Conservation (phyloP, 768 basidiomycete genomes). For the Cantharellus cinnabarinus region DNA sequence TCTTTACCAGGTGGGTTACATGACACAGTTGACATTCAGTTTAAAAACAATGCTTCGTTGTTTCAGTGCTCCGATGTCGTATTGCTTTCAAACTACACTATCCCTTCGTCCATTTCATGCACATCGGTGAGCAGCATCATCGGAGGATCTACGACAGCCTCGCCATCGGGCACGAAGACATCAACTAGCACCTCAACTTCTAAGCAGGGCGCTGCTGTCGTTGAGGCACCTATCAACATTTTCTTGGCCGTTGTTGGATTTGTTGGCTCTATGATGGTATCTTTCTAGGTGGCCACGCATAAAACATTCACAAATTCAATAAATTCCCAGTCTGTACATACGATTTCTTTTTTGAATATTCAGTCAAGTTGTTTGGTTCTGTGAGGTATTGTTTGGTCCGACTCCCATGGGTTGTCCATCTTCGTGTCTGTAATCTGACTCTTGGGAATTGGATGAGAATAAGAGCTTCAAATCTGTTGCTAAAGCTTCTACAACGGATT, state of each 20-base stretch:
- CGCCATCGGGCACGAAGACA: not conserved
- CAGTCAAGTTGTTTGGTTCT: too few relatives aligned
- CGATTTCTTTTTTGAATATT: not conserved
- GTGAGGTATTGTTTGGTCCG: too few relatives aligned
- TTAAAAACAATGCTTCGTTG: not conserved
- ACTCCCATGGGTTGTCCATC: too few relatives aligned
- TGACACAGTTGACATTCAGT: not conserved
- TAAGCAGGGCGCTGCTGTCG: not conserved
- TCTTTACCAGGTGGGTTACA: conserved; percentile 41
- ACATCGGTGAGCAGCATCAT: not conserved
- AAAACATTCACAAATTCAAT: not conserved
- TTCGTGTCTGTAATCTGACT: too few relatives aligned
- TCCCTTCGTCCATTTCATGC: conserved; percentile 22
- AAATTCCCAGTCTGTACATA: not conserved
- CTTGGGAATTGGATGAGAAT: too few relatives aligned
- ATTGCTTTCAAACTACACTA: conserved; percentile 31
- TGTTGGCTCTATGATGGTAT: not conserved
- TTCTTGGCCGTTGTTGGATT: not conserved
- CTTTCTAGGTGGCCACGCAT: too few relatives aligned
- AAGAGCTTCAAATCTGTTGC: too few relatives aligned
- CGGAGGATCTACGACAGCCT: not conserved
- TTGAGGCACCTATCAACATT: not conserved
- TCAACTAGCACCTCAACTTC: not conserved
- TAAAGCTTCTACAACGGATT: too few relatives aligned
- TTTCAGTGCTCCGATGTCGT: conserved; percentile 62